Percentiles rank a stretch among this genome's conserved stretches.
Evolutionary conservation across 441 rosid species (phyloP).

Genomic region (Corymbia calophylla): DNA sequence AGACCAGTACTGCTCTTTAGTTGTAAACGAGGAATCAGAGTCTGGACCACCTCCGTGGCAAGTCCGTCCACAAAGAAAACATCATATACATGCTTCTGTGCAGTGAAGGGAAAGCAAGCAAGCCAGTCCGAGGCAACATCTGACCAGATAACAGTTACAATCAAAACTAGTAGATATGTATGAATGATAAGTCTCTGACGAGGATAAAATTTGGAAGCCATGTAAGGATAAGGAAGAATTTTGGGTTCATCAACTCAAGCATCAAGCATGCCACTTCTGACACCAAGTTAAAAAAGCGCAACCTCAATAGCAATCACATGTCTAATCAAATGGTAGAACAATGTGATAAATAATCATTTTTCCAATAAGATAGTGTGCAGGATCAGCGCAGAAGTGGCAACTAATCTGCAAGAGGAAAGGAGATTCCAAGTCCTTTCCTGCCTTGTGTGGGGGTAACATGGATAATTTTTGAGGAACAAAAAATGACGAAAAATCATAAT

Average conservation of each 20-base stretch:
- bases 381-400: not conserved
- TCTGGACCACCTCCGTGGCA: constrained; percentile 68
- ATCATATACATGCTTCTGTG: constrained; percentile 65
- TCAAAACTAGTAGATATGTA: not conserved
- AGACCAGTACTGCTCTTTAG: constrained; percentile 21
- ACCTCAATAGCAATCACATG: not conserved
- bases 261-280: not conserved
- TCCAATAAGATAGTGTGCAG: not conserved
- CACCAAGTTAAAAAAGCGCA: not conserved
- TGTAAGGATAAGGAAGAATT: not conserved
- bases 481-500: not conserved
- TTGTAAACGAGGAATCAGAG: constrained; percentile 64
- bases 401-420: not conserved
- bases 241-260: not conserved
- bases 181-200: not conserved
- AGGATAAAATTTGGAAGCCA: not conserved
- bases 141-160: constrained; percentile 24
- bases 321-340: not conserved
- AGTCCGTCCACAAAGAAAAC: constrained; percentile 68
- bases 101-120: constrained; percentile 78
- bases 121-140: constrained; percentile 93
- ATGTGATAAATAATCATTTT: not conserved
- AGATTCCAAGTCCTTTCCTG: not conserved
- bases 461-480: not conserved
- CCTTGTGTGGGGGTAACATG: not conserved